Evolutionary conservation across 441 rosid species (phyloP).

Genomic region (Omphalea diandra): DNA sequence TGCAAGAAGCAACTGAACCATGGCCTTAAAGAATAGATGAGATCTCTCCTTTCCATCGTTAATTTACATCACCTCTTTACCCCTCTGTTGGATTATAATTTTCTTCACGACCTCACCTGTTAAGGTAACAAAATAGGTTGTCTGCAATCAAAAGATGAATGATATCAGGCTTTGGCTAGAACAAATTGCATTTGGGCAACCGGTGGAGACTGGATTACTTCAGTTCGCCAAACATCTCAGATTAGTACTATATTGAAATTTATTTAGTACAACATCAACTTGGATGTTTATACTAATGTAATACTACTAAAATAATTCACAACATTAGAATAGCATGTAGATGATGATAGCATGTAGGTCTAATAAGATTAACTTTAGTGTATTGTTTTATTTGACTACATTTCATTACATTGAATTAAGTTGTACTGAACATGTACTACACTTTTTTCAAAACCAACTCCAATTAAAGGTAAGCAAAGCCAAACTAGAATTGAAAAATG

Average conservation of each 20-base stretch:
- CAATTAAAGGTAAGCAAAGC: no score
- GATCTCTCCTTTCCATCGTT: background rate
- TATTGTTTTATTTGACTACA: no score
- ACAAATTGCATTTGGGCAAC: background rate
- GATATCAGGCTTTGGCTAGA: background rate
- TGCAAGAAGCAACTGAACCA: conserved; percentile 1
- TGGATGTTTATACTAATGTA: background rate
- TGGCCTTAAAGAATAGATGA: background rate
- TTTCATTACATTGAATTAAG: no score
- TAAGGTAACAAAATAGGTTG: conserved; percentile 49
- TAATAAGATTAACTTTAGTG: no score
- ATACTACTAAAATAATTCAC: background rate
- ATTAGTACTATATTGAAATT: background rate
- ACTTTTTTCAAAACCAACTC: no score
- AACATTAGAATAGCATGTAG: background rate
- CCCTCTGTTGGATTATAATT: conserved; percentile 40
- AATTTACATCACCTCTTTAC: conserved; percentile 47
- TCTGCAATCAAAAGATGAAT: conserved; percentile 37
- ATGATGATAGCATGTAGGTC: no score
- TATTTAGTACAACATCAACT: background rate
- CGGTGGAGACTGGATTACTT: background rate
- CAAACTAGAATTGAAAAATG: no score
- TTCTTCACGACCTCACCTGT: conserved; percentile 43
- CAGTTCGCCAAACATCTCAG: no score
- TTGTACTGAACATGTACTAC: no score